phyloP scores from a whole-genome alignment of 805 yeast species.

The Schwanniomyces polymorphus region DNA sequence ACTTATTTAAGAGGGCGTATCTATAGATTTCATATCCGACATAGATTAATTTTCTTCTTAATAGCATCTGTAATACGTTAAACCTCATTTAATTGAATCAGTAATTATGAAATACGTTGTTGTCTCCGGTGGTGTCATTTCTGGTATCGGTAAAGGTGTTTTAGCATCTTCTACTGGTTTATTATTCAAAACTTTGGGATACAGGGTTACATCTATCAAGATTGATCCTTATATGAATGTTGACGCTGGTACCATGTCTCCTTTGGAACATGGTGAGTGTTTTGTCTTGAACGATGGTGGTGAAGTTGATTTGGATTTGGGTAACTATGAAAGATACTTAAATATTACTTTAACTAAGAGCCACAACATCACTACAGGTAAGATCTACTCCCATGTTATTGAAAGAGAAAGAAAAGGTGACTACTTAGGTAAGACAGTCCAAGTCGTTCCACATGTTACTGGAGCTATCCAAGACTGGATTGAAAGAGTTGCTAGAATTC shows the following conservation, averaged over 20 bases:
- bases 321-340: constrained; percentile 96
- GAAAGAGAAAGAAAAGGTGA: constrained; percentile 96
- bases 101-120: constrained; percentile 92
- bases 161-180: constrained; percentile 96
- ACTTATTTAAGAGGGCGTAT: constrained; percentile 43
- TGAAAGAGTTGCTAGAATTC: constrained; percentile 85
- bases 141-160: constrained; percentile 99
- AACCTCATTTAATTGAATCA: neutral
- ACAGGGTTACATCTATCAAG: constrained; percentile 94
- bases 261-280: constrained; percentile 98
- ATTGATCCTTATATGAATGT: constrained; percentile 99
- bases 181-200: constrained; percentile 87
- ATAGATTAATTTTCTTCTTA: constrained; percentile 1
- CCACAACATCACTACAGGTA: constrained; percentile 98
- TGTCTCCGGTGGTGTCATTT: constrained; percentile 98
- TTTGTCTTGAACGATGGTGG: constrained; percentile 98
- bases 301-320: constrained; percentile 96
- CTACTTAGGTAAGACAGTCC: constrained; percentile 98
- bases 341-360: constrained; percentile 90
- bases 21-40: constrained; percentile 9
- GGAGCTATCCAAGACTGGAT: constrained; percentile 99
- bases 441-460: constrained; percentile 97
- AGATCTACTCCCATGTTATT: constrained; percentile 90
- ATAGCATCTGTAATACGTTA: constrained; percentile 1
- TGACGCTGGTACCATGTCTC: constrained; percentile 99